A percentile compares a stretch with the other conserved stretches of the same genome.
These are phyloP conservation scores for Rhodamnia argentea DNA, from an alignment of 345 rosid species.

Conservation along the genomic window DNA sequence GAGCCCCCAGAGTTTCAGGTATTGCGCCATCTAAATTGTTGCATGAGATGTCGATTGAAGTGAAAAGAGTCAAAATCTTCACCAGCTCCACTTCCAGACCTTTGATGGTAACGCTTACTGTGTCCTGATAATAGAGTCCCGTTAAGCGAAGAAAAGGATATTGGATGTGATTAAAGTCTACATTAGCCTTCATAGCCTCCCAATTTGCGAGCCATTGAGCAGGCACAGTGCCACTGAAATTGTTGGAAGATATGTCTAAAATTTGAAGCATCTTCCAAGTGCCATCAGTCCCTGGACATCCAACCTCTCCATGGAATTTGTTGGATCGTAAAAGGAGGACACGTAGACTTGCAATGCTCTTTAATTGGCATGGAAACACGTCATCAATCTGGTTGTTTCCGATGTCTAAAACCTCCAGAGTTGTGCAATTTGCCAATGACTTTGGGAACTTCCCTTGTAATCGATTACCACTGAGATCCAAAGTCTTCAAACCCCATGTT, in stretches of 20 bases:
- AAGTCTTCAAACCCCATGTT: conserved; percentile 6
- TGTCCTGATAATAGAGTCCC: conserved; percentile 10
- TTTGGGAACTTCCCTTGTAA: conserved; percentile 15
- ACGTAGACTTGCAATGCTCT: conserved; percentile 1
- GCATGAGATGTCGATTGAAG: conserved; percentile 26
- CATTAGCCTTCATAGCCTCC: not conserved
- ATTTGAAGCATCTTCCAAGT: conserved; percentile 27
- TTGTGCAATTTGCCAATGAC: conserved; percentile 16
- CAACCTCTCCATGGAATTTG: conserved; percentile 18
- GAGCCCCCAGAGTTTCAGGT: conserved; percentile 7
- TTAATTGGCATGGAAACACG: conserved; percentile 19
- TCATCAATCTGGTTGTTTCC: conserved; percentile 24
- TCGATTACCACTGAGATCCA: conserved; percentile 21
- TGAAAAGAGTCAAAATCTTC: conserved; percentile 33
- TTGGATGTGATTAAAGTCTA: not conserved
- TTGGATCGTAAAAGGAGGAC: conserved; percentile 33
- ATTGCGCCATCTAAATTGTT: conserved; percentile 20
- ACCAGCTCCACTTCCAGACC: conserved; percentile 14
- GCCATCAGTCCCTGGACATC: not conserved
- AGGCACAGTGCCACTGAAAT: conserved; percentile 6
- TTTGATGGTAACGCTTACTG: conserved; percentile 24
- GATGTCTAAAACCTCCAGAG: conserved; percentile 24
- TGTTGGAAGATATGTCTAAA: conserved; percentile 26
- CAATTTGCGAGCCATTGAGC: not conserved
- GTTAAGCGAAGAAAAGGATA: not conserved